A percentile compares a stretch with the other conserved stretches of the same genome.
These are phyloP conservation scores for Durio zibethinus DNA, from an alignment of 345 rosid species.

Conservation along the genomic window DNA sequence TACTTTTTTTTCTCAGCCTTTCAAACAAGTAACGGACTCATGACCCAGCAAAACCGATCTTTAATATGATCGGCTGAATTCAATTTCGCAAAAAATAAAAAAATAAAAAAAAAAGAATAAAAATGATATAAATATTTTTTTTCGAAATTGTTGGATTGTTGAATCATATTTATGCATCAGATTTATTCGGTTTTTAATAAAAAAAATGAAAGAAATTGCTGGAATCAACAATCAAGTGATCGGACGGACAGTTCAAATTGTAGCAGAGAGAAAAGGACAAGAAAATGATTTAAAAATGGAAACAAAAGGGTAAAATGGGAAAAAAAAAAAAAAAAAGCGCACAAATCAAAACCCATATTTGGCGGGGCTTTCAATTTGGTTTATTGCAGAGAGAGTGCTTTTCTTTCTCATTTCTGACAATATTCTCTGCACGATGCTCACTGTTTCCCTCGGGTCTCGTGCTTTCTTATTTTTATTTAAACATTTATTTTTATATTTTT, in stretches of 20 bases:
- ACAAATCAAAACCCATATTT: neutral
- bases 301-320: neutral
- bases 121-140: too few relatives aligned
- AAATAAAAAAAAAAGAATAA: too few relatives aligned
- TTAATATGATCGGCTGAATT: too few relatives aligned
- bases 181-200: too few relatives aligned
- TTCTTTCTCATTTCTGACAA: constrained; percentile 45
- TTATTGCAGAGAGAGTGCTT: neutral
- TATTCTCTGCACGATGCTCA: constrained; percentile 53
- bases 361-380: constrained; percentile 5
- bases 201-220: too few relatives aligned
- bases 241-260: neutral
- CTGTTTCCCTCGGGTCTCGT: constrained; percentile 23
- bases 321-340: neutral
- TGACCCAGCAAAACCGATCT: too few relatives aligned
- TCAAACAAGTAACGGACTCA: too few relatives aligned
- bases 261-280: neutral
- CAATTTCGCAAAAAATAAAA: too few relatives aligned
- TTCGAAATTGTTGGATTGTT: too few relatives aligned
- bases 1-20: too few relatives aligned
- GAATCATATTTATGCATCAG: too few relatives aligned
- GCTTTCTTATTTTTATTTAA: neutral
- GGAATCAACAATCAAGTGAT: too few relatives aligned
- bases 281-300: neutral
- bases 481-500: neutral